Evolutionary conservation across 768 basidiomycete species (phyloP).

Genomic region (Mycena amicta): DNA sequence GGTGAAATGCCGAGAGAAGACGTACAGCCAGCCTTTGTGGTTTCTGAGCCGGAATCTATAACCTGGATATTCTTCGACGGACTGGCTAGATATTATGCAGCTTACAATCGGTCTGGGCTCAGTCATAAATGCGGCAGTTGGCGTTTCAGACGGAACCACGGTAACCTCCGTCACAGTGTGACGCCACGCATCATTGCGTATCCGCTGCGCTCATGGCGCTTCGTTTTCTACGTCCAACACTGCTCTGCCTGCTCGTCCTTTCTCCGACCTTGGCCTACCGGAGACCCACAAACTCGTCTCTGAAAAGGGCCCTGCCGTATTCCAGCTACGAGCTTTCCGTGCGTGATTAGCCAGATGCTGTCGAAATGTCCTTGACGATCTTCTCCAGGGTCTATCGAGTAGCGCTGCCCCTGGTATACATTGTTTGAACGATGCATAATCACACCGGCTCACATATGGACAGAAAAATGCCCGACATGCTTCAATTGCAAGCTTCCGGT

Average conservation of each 20-base stretch:
- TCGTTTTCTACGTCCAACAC: neutral
- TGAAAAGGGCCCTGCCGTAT: conserved; percentile 9
- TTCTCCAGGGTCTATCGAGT: conserved; percentile 8
- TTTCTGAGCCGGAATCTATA: no score
- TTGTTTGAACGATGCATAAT: no score
- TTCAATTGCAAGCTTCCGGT: conserved; percentile 95
- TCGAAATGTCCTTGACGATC: neutral
- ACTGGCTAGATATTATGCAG: no score
- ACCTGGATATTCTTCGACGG: no score
- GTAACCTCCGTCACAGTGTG: no score
- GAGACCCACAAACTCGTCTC: conserved; percentile 11
- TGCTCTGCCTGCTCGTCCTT: conserved; percentile 9
- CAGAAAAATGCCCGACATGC: conserved; percentile 79
- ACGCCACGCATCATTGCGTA: conserved; percentile 1
- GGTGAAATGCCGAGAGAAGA: no score
- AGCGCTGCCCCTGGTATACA: conserved; percentile 16
- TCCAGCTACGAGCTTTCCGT: conserved; percentile 22
- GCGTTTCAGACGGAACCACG: no score
- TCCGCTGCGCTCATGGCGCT: conserved; percentile 19
- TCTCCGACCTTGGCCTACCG: conserved; percentile 3
- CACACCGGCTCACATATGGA: neutral
- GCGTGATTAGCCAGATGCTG: neutral
- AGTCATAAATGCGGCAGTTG: no score
- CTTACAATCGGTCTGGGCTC: no score
- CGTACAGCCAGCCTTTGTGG: no score